Base-by-base conservation (phyloP, 495 filamentous ascomycete genomes). In the Lasiosphaeria ovina region DNA sequence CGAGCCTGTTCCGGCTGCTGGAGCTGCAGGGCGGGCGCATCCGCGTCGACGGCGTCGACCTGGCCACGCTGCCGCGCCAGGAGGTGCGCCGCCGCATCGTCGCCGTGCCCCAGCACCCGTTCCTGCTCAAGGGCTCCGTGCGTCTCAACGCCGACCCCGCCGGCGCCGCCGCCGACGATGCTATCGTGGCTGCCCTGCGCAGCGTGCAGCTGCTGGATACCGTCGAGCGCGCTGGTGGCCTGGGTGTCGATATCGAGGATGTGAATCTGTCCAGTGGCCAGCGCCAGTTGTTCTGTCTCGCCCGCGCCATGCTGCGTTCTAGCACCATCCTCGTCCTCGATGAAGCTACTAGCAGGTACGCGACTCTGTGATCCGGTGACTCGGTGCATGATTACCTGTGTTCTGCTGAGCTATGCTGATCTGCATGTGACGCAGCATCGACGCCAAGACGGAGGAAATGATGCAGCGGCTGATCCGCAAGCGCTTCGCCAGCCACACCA, bases 271-370 rank as follows among this genome's bases (percentile, higher is more conserved):
- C 65, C 0, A 53, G 45, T 47, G 87, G 87, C 1, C 85, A 89
- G 63, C 74, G 73, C 33, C 87, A 89, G 68, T 73, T 89, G 17
- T 78, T 89, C 60, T 82, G 83, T 64, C 76, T 89, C 14, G 84
- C 83, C 2, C 76, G 85, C 3, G 86, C 83, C 1, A 70, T 88
- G 11, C 72, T 89, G 40, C 71, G 78, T 1, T 61, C 59, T 0
- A 56, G 70, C 32, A 69, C 17, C 4, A 66, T 73, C 31, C 48
- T 73, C 6, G 57, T 73, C 12, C 35, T 73, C 36, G 70, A 73
- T 50, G 70, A 73, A 49, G 68, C 68, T 3, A 73, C 66, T 0
- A 73, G 69, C 63, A 68, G 65, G 63, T 67, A 42, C 33, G 44
- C 38, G 8, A 10, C 42, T 14, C 17, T 33, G 35, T 38, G 14